These are phyloP conservation scores for Sporothrix phasma DNA, from an alignment of 2,329 filamentous ascomycete genomes.

Conservation along the genomic window DNA sequence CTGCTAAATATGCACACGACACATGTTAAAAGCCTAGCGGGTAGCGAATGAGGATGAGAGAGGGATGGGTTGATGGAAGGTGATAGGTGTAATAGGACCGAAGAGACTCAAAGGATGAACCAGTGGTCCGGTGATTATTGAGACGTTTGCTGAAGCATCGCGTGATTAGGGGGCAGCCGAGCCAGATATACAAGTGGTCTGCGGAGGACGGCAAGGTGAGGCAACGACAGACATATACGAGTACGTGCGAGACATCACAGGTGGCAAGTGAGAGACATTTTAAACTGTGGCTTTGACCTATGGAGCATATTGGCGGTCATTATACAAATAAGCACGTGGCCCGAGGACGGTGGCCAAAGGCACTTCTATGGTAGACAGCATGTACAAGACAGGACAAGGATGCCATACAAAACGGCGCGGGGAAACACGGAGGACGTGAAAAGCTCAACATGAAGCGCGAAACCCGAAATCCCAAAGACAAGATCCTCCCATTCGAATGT, in stretches of 20 bases:
- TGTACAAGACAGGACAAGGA: constrained; percentile 3
- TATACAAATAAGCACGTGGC: not conserved
- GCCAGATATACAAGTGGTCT: not conserved
- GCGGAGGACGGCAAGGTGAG: not conserved
- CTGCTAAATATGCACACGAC: not conserved
- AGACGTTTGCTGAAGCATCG: not conserved
- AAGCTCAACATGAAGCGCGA: not conserved
- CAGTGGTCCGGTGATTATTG: not conserved
- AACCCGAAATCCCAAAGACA: not conserved
- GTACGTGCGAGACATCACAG: too few relatives aligned
- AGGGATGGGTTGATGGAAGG: not conserved
- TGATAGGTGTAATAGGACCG: not conserved
- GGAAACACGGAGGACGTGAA: not conserved
- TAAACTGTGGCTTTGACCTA: not conserved
- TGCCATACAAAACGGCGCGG: not conserved
- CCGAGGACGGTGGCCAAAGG: not conserved
- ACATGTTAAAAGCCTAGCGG: not conserved
- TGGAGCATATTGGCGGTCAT: not conserved
- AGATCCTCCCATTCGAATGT: not conserved
- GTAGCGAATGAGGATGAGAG: not conserved
- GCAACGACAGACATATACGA: too few relatives aligned
- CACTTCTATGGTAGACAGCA: not conserved
- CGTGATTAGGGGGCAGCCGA: not conserved
- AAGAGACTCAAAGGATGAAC: not conserved
- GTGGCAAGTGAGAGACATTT: not conserved